Percentiles rank a stretch among this genome's conserved stretches.
These are phyloP conservation scores for Eleusine coracana DNA, from an alignment of 176 grass and related monocot species.

Conservation along the genomic window DNA sequence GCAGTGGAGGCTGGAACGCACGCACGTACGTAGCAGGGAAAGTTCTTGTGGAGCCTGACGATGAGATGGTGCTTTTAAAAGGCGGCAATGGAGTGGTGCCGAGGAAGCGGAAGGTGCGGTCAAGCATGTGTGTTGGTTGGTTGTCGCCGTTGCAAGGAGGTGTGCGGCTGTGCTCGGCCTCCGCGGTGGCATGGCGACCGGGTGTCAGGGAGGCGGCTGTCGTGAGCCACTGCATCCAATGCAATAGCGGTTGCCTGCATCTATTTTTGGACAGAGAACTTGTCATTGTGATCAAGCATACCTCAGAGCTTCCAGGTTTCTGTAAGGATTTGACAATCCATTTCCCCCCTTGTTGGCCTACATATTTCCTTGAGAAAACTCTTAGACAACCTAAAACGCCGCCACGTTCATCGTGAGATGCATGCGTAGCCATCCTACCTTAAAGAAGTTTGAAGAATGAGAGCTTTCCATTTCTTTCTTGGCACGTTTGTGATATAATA, in stretches of 20 bases:
- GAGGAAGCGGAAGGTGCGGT: background rate
- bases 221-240: background rate
- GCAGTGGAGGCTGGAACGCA: background rate
- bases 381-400: too few species aligned
- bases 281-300: background rate
- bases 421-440: too few species aligned
- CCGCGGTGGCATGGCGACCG: background rate
- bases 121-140: background rate
- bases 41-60: background rate
- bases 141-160: background rate
- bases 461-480: too few species aligned
- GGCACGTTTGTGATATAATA: too few species aligned
- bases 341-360: too few species aligned
- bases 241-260: background rate
- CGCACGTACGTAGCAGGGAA: background rate
- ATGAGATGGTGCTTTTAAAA: conserved; percentile 28
- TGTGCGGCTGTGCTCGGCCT: conserved; percentile 18
- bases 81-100: conserved; percentile 3
- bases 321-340: too few species aligned
- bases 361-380: too few species aligned
- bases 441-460: too few species aligned
- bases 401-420: too few species aligned
- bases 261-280: conserved; percentile 7
- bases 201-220: background rate
- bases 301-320: too few species aligned